These are phyloP conservation scores for Blastosporella zonata DNA, from an alignment of 1,284 basidiomycete genomes.

Conservation along the genomic window DNA sequence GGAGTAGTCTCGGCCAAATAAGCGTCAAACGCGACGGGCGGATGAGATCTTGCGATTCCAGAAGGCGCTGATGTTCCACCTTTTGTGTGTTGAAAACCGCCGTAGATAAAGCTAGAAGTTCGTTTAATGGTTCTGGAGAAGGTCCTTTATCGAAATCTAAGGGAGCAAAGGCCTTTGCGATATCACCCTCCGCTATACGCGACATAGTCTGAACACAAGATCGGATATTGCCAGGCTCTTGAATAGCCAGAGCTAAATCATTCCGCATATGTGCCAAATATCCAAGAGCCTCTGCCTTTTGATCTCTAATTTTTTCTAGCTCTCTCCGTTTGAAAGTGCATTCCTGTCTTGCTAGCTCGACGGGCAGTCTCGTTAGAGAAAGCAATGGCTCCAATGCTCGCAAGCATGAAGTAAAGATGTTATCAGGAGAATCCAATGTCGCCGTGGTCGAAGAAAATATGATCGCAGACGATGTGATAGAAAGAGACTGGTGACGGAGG, in stretches of 20 bases:
- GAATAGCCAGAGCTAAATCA: conserved; percentile 28
- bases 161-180: conserved; percentile 2
- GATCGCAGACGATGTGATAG: conserved; percentile 21
- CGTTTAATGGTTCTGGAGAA: neutral
- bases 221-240: conserved; percentile 12
- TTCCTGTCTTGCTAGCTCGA: conserved; percentile 61
- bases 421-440: neutral
- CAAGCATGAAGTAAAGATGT: conserved; percentile 10
- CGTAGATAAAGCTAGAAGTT: conserved; percentile 18
- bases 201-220: conserved; percentile 12
- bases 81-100: conserved; percentile 18
- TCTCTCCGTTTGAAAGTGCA: conserved; percentile 56
- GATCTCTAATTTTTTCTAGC: conserved; percentile 59
- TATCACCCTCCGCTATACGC: conserved; percentile 12
- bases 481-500: conserved; percentile 32
- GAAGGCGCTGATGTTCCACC: conserved; percentile 3
- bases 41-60: conserved; percentile 37
- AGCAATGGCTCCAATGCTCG: conserved; percentile 10
- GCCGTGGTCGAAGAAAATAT: conserved; percentile 14
- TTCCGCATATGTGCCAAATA: conserved; percentile 52
- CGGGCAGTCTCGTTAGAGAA: conserved; percentile 34
- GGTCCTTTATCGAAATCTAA: neutral
- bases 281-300: conserved; percentile 62
- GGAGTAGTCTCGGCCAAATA: conserved; percentile 65
- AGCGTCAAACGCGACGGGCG: conserved; percentile 59